Conservation (phyloP, 1,139 yeast species). For the Yamadazyma siamensis region DNA sequence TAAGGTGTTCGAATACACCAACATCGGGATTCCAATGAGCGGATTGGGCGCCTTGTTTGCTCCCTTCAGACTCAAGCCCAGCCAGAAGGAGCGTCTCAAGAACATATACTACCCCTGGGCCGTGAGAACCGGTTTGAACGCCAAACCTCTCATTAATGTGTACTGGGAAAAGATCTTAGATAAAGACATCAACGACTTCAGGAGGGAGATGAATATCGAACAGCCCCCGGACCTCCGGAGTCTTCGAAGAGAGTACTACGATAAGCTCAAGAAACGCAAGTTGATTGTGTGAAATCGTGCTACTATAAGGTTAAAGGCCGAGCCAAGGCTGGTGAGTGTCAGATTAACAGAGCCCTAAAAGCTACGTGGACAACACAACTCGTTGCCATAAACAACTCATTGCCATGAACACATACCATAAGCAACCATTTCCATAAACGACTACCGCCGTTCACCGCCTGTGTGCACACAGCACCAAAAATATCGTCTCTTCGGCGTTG, state of each 20-base stretch:
- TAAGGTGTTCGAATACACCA: constrained; percentile 88
- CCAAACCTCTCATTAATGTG: constrained; percentile 79
- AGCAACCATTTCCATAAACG: too few species aligned
- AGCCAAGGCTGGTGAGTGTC: too few species aligned
- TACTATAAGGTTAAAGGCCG: too few species aligned
- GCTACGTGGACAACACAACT: too few species aligned
- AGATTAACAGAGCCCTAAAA: too few species aligned
- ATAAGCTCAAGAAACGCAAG: constrained; percentile 25
- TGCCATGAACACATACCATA: too few species aligned
- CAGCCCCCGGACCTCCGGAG: constrained; percentile 74
- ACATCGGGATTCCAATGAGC: constrained; percentile 94
- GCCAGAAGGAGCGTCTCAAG: constrained; percentile 51
- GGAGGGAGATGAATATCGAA: constrained; percentile 69
- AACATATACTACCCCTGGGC: constrained; percentile 90
- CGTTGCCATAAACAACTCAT: too few species aligned
- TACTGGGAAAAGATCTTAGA: constrained; percentile 90
- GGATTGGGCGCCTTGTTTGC: constrained; percentile 88
- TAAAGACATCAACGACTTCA: constrained; percentile 66
- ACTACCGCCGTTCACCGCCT: too few species aligned
- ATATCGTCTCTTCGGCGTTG: too few species aligned
- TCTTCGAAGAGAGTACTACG: constrained; percentile 47
- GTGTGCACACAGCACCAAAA: too few species aligned
- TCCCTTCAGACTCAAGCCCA: constrained; percentile 62
- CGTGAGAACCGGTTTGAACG: constrained; percentile 63
- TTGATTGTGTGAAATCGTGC: constrained; percentile 6